Evolutionary conservation across 805 yeast genomes (phyloP).

Genomic region (Lipomyces yamanashiensis): DNA sequence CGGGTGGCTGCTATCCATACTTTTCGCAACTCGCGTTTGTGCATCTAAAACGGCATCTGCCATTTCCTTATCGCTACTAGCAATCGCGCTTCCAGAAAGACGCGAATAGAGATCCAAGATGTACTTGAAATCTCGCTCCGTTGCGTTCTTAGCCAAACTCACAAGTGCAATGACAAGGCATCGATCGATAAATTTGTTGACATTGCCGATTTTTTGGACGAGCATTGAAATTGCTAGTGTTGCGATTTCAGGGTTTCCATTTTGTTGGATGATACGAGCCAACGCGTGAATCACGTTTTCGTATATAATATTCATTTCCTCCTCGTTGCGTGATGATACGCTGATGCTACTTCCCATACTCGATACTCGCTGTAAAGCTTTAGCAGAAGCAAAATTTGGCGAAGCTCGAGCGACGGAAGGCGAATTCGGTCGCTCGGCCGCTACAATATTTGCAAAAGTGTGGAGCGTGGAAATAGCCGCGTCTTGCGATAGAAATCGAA

Average conservation of each 20-base stretch:
- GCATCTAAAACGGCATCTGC: constrained; percentile 52
- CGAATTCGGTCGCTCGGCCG: constrained; percentile 38
- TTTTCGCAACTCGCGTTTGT: constrained; percentile 51
- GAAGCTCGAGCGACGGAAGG: constrained; percentile 1
- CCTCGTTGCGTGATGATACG: constrained; percentile 19
- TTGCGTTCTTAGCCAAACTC: constrained; percentile 62
- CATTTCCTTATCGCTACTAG: constrained; percentile 48
- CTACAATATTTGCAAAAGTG: constrained; percentile 74
- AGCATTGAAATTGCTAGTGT: constrained; percentile 80
- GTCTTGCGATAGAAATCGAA: constrained; percentile 75
- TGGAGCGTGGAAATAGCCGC: constrained; percentile 82
- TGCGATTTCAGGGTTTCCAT: constrained; percentile 66
- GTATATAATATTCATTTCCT: constrained; percentile 48
- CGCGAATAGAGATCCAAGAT: constrained; percentile 62
- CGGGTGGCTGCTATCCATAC: constrained; percentile 45
- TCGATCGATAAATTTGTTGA: constrained; percentile 53
- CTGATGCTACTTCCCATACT: constrained; percentile 29
- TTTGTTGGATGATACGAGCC: constrained; percentile 65
- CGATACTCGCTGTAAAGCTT: constrained; percentile 21
- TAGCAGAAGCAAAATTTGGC: background rate
- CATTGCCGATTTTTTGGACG: constrained; percentile 67
- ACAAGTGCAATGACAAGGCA: constrained; percentile 70
- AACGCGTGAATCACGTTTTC: constrained; percentile 72
- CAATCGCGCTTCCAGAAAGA: constrained; percentile 53
- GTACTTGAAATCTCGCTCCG: constrained; percentile 69